Conservation (phyloP, 352 stramenopile genomes). For the Pythium brassicae region DNA sequence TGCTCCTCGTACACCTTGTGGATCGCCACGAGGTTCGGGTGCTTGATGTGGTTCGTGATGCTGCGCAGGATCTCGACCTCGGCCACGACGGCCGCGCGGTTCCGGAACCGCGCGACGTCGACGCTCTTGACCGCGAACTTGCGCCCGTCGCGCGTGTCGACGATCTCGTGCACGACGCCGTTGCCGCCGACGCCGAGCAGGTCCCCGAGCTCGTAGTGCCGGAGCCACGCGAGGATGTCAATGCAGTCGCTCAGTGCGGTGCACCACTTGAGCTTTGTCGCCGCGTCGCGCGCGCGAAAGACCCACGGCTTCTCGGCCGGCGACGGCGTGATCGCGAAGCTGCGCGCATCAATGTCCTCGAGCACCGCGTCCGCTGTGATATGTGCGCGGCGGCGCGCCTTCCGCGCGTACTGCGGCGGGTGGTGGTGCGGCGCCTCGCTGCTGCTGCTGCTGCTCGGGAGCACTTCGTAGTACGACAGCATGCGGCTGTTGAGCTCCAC, state of each 20-base stretch:
- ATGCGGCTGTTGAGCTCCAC: constrained; percentile 70
- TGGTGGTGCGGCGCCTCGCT: no score
- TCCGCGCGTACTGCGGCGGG: constrained; percentile 17
- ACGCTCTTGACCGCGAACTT: constrained; percentile 75
- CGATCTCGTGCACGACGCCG: constrained; percentile 58
- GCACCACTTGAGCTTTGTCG: constrained; percentile 60
- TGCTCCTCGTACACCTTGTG: constrained; percentile 83
- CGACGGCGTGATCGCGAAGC: constrained; percentile 45
- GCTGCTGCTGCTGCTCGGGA: background rate
- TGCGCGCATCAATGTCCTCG: constrained; percentile 48
- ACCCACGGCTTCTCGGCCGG: constrained; percentile 57
- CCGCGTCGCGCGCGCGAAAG: constrained; percentile 41
- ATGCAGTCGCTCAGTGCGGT: constrained; percentile 66
- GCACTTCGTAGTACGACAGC: constrained; percentile 61
- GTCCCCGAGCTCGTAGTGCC: constrained; percentile 61
- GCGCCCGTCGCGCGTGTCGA: constrained; percentile 49
- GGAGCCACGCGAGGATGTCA: constrained; percentile 71
- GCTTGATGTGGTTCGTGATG: constrained; percentile 78
- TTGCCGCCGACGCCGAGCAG: constrained; percentile 73
- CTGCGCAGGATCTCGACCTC: constrained; percentile 79
- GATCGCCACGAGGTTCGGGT: constrained; percentile 75
- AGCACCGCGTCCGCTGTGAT: constrained; percentile 53
- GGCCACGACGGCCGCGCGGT: constrained; percentile 59
- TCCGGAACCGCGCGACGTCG: constrained; percentile 72
- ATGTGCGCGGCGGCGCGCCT: constrained; percentile 44